phyloP scores from a whole-genome alignment of 1,139 yeast genomes.

The Wickerhamiella pararugosa region DNA sequence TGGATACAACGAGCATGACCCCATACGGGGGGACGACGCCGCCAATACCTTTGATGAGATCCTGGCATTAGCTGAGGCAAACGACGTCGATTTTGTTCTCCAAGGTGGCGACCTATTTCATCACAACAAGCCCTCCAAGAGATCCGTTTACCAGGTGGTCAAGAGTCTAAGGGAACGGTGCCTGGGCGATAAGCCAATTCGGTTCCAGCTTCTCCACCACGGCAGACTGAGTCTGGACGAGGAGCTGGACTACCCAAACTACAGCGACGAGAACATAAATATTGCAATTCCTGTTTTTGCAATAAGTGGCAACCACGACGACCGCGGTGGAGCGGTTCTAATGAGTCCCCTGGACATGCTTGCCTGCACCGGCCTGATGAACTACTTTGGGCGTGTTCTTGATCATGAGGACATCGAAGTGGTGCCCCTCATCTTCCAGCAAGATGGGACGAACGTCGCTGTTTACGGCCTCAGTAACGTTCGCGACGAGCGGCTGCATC shows the following conservation, averaged over 20 bases:
- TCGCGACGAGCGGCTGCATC: slow-evolving; percentile 73
- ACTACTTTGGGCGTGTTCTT: slow-evolving; percentile 76
- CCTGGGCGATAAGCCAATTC: slow-evolving; percentile 80
- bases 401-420: slow-evolving; percentile 63
- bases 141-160: slow-evolving; percentile 74
- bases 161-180: slow-evolving; percentile 56
- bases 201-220: slow-evolving; percentile 69
- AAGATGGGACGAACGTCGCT: slow-evolving; percentile 71
- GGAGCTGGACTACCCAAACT: slow-evolving; percentile 56
- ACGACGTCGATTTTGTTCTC: slow-evolving; percentile 70
- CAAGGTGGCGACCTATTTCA: slow-evolving; percentile 94
- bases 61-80: slow-evolving; percentile 50
- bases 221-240: slow-evolving; percentile 46
- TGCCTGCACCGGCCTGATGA: slow-evolving; percentile 66
- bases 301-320: slow-evolving; percentile 94
- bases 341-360: slow-evolving; percentile 81
- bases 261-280: slow-evolving; percentile 80
- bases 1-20: slow-evolving; percentile 82
- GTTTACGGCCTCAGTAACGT: slow-evolving; percentile 81
- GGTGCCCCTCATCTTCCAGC: slow-evolving; percentile 66
- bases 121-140: slow-evolving; percentile 74
- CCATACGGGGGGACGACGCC: slow-evolving; percentile 80
- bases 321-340: slow-evolving; percentile 78
- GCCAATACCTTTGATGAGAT: slow-evolving; percentile 80
- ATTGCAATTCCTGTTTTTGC: slow-evolving; percentile 88